A percentile compares a stretch with the other conserved stretches of the same genome.
phyloP scores from a whole-genome alignment of 1,284 basidiomycete species.

The Laetiporus sulphureus region DNA sequence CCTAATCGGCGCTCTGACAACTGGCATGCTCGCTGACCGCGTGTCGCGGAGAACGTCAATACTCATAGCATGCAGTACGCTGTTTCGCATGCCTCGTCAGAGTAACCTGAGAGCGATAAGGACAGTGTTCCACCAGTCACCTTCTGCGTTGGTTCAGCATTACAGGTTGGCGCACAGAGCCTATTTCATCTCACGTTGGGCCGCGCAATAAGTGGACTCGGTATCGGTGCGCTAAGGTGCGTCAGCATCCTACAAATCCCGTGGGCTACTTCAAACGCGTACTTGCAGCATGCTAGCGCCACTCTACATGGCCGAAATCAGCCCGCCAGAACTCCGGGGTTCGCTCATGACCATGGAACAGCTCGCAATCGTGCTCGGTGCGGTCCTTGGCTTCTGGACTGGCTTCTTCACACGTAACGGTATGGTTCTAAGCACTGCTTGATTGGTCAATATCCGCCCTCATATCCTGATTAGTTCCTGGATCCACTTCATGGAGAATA shows the following conservation, averaged over 20 bases:
- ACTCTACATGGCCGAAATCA: slow-evolving; percentile 80
- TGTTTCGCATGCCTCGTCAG: neutral
- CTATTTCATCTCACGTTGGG: slow-evolving; percentile 58
- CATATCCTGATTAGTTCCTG: slow-evolving; percentile 31
- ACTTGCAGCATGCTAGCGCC: slow-evolving; percentile 62
- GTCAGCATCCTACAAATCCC: neutral
- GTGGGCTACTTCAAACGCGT: neutral
- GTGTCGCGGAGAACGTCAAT: slow-evolving; percentile 65
- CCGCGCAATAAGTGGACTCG: slow-evolving; percentile 69
- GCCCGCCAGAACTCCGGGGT: slow-evolving; percentile 74
- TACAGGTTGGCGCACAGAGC: slow-evolving; percentile 58
- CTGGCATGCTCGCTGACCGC: slow-evolving; percentile 62
- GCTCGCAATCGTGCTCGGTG: slow-evolving; percentile 70
- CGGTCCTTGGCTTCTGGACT: slow-evolving; percentile 76
- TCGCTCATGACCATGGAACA: slow-evolving; percentile 78
- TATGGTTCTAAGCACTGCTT: slow-evolving; percentile 27
- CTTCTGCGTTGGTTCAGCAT: slow-evolving; percentile 64
- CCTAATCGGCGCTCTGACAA: slow-evolving; percentile 58
- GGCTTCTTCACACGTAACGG: slow-evolving; percentile 66
- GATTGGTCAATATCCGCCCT: neutral
- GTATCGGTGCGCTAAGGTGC: slow-evolving; percentile 71
- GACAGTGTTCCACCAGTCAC: slow-evolving; percentile 36
- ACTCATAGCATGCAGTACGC: slow-evolving; percentile 57
- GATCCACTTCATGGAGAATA: slow-evolving; percentile 68
- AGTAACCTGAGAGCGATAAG: slow-evolving; percentile 1